These are phyloP conservation scores for Phascolomyces articulosus DNA, from an alignment of 371 early-diverging fungal genomes.

Conservation along the genomic window DNA sequence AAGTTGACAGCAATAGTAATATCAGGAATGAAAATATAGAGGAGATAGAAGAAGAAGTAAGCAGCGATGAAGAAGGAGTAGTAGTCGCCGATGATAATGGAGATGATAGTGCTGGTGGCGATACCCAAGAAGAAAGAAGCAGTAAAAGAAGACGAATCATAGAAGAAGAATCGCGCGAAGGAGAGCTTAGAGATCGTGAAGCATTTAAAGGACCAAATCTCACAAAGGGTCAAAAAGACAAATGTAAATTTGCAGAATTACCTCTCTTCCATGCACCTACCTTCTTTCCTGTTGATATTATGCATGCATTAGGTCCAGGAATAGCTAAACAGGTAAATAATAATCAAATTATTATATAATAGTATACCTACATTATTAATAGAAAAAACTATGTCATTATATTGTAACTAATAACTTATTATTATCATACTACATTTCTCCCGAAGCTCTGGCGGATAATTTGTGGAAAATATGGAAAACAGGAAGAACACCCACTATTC, in stretches of 20 bases:
- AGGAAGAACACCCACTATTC: not conserved
- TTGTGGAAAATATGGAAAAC: not conserved
- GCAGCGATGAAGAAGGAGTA: too few relatives aligned
- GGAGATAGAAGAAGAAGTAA: not conserved
- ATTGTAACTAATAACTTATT: too few relatives aligned
- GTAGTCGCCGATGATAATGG: too few relatives aligned
- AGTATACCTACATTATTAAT: too few relatives aligned
- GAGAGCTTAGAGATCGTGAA: not conserved
- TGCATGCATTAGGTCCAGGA: not conserved
- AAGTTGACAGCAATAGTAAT: too few relatives aligned
- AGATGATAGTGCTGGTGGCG: not conserved
- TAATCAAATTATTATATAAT: too few relatives aligned
- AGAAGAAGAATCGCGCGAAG: not conserved
- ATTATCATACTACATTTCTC: too few relatives aligned
- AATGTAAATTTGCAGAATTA: not conserved
- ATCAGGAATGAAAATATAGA: not conserved
- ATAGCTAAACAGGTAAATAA: not conserved
- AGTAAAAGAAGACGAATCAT: not conserved
- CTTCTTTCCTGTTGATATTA: slow-evolving; percentile 5
- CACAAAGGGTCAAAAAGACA: not conserved
- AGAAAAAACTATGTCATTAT: too few relatives aligned
- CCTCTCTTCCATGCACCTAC: not conserved
- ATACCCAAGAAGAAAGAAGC: not conserved
- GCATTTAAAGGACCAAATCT: too few relatives aligned
- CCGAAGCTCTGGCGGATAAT: slow-evolving; percentile 1